Evolutionary conservation across 176 grass and related monocot species (phyloP).

Genomic region (Carex parvula): DNA sequence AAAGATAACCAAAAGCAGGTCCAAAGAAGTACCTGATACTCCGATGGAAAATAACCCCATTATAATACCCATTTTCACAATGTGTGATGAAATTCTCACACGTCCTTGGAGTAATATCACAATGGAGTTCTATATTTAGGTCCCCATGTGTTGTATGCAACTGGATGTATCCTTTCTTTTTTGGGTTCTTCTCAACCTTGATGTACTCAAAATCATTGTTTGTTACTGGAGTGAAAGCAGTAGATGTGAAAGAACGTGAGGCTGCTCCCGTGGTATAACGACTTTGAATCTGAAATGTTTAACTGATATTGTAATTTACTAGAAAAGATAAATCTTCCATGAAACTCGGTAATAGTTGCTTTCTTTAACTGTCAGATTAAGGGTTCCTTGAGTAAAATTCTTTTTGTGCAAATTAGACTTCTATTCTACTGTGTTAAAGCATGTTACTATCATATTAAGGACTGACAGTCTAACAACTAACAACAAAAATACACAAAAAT

Average conservation of each 20-base stretch:
- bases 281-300: constrained; percentile 81
- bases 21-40: constrained; percentile 62
- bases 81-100: constrained; percentile 97
- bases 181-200: constrained; percentile 90
- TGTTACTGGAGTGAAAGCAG: constrained; percentile 88
- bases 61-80: constrained; percentile 98
- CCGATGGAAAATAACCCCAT: constrained; percentile 84
- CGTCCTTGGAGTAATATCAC: constrained; percentile 80
- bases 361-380: background rate
- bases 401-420: background rate
- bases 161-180: constrained; percentile 98
- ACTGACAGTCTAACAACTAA: background rate
- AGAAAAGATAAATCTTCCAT: background rate
- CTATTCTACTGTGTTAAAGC: background rate
- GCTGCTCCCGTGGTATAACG: constrained; percentile 81
- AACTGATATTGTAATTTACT: constrained; percentile 15
- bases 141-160: constrained; percentile 94
- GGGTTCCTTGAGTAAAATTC: background rate
- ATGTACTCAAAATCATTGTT: constrained; percentile 88
- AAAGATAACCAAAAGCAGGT: background rate
- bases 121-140: constrained; percentile 94
- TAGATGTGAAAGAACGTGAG: constrained; percentile 95
- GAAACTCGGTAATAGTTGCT: background rate
- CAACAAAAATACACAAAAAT: background rate
- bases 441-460: background rate